phyloP scores from a whole-genome alignment of 805 yeast genomes.

The Vanderwaltozyma yarrowii region DNA sequence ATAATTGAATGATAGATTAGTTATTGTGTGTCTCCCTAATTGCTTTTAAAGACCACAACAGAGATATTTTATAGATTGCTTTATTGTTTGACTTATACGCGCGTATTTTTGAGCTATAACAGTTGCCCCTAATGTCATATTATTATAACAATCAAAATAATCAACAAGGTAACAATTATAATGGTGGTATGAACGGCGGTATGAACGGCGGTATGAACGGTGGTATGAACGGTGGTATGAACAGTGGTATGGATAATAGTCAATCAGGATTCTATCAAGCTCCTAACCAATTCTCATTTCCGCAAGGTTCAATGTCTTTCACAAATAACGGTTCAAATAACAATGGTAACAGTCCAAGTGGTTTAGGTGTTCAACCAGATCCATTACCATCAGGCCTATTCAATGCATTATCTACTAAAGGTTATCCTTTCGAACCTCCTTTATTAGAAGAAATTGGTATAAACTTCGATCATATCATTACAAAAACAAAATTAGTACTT shows the following conservation, averaged over 20 bases:
- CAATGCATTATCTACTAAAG: conserved; percentile 88
- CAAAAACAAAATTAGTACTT: conserved; percentile 77
- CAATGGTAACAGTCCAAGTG: conserved; percentile 7
- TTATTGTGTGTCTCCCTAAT: too few relatives aligned
- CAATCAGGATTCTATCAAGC: conserved; percentile 8
- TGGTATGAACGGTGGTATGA: too few relatives aligned
- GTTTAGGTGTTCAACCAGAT: conserved; percentile 19
- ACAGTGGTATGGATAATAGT: not conserved
- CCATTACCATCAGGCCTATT: conserved; percentile 63
- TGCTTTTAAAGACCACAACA: too few relatives aligned
- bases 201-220: too few relatives aligned
- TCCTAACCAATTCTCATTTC: conserved; percentile 20
- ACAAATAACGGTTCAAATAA: conserved; percentile 9
- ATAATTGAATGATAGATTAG: too few relatives aligned
- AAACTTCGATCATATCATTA: conserved; percentile 76
- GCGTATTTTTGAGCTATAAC: too few relatives aligned
- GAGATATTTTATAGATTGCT: too few relatives aligned
- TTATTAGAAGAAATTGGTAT: conserved; percentile 87
- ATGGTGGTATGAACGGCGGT: too few relatives aligned
- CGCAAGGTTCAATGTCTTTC: conserved; percentile 32
- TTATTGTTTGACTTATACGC: too few relatives aligned
- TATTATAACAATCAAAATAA: too few relatives aligned
- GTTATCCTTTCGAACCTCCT: conserved; percentile 94
- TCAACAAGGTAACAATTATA: too few relatives aligned
- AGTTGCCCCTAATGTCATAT: too few relatives aligned